Percentiles rank a stretch among this genome's conserved stretches.
These are phyloP conservation scores for Candolleomyces efflorescens DNA, from an alignment of 768 basidiomycete species.

Conservation along the genomic window DNA sequence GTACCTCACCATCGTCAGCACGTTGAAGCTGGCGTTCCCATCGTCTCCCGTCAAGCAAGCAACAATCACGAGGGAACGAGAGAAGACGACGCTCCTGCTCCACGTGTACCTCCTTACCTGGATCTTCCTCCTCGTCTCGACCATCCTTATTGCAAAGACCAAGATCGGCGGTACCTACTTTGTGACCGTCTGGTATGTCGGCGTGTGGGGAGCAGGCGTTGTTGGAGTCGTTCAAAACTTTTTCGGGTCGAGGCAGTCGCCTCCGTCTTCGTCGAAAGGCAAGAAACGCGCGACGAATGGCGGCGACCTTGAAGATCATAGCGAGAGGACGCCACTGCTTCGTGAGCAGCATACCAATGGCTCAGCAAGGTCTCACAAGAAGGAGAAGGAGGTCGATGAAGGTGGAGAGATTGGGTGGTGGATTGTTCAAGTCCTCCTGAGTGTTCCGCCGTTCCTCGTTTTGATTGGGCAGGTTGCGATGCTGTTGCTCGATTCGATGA, in stretches of 20 bases:
- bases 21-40: conserved; percentile 25
- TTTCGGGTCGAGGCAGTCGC: conserved; percentile 9
- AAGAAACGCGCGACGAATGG: conserved; percentile 43
- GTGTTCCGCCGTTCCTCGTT: conserved; percentile 50
- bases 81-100: conserved; percentile 44
- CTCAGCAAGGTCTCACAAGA: not conserved
- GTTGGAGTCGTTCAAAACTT: conserved; percentile 17
- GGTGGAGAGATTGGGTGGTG: conserved; percentile 39
- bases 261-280: conserved; percentile 24
- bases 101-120: conserved; percentile 56
- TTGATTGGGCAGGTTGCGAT: conserved; percentile 48
- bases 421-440: conserved; percentile 54
- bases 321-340: conserved; percentile 14
- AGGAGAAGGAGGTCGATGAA: conserved; percentile 11
- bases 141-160: conserved; percentile 35
- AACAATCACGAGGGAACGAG: conserved; percentile 24
- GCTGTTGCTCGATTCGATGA: conserved; percentile 40
- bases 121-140: conserved; percentile 48
- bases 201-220: conserved; percentile 14
- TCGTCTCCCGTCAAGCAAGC: conserved; percentile 12
- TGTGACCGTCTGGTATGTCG: conserved; percentile 47
- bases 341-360: not conserved
- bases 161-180: conserved; percentile 54
- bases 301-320: not conserved
- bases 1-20: conserved; percentile 40